Evolutionary conservation across 2,329 filamentous ascomycete species (phyloP).

Genomic region (Hypoxylon sp.): DNA sequence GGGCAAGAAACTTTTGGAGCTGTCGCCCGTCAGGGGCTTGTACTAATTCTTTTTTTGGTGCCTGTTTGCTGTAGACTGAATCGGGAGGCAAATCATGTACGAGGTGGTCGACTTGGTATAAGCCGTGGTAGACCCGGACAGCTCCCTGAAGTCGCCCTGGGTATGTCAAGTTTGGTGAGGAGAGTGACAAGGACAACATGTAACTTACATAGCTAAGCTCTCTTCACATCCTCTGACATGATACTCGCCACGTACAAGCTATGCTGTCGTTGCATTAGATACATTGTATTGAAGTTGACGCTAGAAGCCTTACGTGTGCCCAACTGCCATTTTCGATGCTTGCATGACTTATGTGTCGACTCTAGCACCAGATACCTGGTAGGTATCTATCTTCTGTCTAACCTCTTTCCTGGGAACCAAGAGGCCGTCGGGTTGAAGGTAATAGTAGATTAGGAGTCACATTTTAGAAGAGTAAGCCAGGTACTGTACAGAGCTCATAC

Average conservation of each 20-base stretch:
- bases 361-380: too few relatives aligned
- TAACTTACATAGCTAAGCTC: slow-evolving; percentile 34
- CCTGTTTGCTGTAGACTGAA: slow-evolving; percentile 33
- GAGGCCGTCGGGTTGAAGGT: too few relatives aligned
- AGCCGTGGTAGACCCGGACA: slow-evolving; percentile 33
- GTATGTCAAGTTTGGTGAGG: slow-evolving; percentile 40
- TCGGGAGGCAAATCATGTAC: slow-evolving; percentile 29
- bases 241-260: slow-evolving; percentile 8
- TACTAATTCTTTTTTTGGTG: slow-evolving; percentile 35
- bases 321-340: too few relatives aligned
- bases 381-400: too few relatives aligned
- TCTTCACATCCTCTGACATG: slow-evolving; percentile 17
- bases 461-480: too few relatives aligned
- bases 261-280: neutral
- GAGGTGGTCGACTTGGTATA: slow-evolving; percentile 43
- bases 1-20: slow-evolving; percentile 37
- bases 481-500: too few relatives aligned
- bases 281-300: neutral
- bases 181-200: slow-evolving; percentile 15
- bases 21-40: slow-evolving; percentile 24
- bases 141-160: slow-evolving; percentile 40
- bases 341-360: too few relatives aligned
- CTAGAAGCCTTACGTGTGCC: too few relatives aligned
- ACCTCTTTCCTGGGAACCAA: too few relatives aligned
- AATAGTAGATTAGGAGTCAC: too few relatives aligned